Evolutionary conservation across 176 grass and related monocot genomes (phyloP).

Genomic region (Oropetium thomaeum): DNA sequence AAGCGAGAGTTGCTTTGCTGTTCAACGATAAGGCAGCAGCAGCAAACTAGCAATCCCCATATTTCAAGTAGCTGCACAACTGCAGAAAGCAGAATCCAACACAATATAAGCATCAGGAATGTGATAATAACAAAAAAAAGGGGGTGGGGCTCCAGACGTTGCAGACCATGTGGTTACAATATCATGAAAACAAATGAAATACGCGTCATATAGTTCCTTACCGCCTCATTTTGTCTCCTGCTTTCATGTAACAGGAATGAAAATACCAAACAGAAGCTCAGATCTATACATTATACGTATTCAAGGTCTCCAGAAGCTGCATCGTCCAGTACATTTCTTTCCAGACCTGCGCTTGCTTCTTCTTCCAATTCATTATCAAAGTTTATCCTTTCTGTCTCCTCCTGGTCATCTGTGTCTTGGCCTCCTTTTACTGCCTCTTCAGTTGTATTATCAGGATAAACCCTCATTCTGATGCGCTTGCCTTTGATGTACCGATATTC

Average conservation of each 20-base stretch:
- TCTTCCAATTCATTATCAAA: slow-evolving; percentile 28
- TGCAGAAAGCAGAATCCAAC: background rate
- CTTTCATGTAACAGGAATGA: slow-evolving; percentile 7
- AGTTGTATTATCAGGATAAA: slow-evolving; percentile 36
- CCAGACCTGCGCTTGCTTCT: slow-evolving; percentile 17
- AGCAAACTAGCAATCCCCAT: background rate
- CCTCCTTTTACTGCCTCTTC: slow-evolving; percentile 16
- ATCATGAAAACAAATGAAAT: no score
- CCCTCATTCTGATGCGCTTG: slow-evolving; percentile 73
- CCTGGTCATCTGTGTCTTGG: background rate
- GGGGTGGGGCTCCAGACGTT: no score
- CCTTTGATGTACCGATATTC: slow-evolving; percentile 81
- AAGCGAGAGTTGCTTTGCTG: background rate
- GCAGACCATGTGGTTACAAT: no score
- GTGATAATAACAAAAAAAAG: no score
- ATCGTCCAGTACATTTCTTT: slow-evolving; percentile 39
- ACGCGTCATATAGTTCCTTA: background rate
- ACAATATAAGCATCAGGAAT: background rate
- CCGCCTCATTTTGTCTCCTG: slow-evolving; percentile 1
- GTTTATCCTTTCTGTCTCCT: slow-evolving; percentile 19
- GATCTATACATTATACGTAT: slow-evolving; percentile 42
- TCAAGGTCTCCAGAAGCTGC: slow-evolving; percentile 36
- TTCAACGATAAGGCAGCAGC: background rate
- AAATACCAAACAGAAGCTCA: background rate
- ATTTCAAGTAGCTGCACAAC: background rate